phyloP scores from a whole-genome alignment of 2,329 filamentous ascomycete species.

The Paraphaeosphaeria sporulosa region DNA sequence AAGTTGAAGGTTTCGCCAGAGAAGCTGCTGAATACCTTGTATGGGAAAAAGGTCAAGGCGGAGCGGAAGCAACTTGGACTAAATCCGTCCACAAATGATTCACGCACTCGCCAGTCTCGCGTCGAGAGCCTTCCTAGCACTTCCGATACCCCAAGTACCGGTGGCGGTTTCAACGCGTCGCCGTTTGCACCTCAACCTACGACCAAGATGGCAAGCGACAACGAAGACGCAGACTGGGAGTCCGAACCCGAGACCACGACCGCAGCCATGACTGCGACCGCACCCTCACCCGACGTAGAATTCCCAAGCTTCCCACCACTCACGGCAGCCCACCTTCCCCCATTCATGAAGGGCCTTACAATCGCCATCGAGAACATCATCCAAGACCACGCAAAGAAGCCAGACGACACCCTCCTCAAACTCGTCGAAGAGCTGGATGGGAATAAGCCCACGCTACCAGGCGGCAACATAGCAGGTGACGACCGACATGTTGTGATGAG shows the following conservation, averaged over 20 bases:
- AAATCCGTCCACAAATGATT: not conserved
- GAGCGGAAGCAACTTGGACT: not conserved
- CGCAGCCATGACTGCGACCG: not conserved
- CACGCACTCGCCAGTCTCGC: too few species aligned
- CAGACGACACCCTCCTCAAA: not conserved
- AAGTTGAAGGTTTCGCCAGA: slow-evolving; percentile 3
- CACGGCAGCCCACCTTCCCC: not conserved
- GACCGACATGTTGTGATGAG: not conserved
- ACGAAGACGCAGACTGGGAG: not conserved
- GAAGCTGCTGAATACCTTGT: not conserved
- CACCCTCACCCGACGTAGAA: not conserved
- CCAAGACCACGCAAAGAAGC: not conserved
- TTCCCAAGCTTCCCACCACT: not conserved
- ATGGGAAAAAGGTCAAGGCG: not conserved
- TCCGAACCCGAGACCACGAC: not conserved
- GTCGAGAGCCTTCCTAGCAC: not conserved
- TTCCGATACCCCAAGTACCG: not conserved
- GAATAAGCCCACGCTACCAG: not conserved
- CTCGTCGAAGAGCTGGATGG: not conserved
- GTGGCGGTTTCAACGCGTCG: too few species aligned
- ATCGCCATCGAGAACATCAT: slow-evolving; percentile 9
- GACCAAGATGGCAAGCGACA: not conserved
- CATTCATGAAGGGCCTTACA: not conserved
- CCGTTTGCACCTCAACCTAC: not conserved
- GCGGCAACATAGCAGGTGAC: not conserved